Conservation (phyloP, 2,329 filamentous ascomycete species). For the Fusarium sp. region DNA sequence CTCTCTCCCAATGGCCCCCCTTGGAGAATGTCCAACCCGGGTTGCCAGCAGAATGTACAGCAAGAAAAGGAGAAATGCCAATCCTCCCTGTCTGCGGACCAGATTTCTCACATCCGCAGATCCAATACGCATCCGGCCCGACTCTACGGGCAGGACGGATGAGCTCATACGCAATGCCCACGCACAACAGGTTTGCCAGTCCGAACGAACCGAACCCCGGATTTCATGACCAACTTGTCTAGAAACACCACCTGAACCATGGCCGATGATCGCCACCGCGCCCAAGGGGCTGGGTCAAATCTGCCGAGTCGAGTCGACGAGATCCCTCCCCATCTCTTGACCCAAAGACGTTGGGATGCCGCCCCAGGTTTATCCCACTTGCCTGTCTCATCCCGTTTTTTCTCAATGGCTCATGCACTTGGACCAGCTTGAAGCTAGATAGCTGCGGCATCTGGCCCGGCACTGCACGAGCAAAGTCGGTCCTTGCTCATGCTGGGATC, state of each 20-base stretch:
- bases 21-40: conserved; percentile 3
- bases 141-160: conserved; percentile 2
- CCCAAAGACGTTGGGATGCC: not conserved
- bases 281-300: conserved; percentile 23
- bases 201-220: conserved; percentile 16
- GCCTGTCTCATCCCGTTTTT: not conserved
- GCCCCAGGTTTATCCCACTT: conserved; percentile 1
- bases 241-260: conserved; percentile 3
- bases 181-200: conserved; percentile 1
- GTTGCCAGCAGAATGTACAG: not conserved
- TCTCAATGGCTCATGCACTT: not conserved
- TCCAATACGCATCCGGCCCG: conserved; percentile 23
- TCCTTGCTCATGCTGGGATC: conserved; percentile 11
- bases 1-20: not conserved
- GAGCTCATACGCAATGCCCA: conserved; percentile 10
- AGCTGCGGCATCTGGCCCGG: conserved; percentile 1
- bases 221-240: conserved; percentile 10
- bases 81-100: conserved; percentile 2
- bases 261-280: conserved; percentile 14
- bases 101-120: conserved; percentile 8
- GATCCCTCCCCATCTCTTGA: conserved; percentile 4
- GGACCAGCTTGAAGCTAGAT: not conserved
- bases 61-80: not conserved
- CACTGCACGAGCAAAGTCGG: conserved; percentile 3
- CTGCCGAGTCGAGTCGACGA: conserved; percentile 3